Base-by-base conservation (phyloP, 2,329 filamentous ascomycete genomes). In the Penicillium corylophilum region DNA sequence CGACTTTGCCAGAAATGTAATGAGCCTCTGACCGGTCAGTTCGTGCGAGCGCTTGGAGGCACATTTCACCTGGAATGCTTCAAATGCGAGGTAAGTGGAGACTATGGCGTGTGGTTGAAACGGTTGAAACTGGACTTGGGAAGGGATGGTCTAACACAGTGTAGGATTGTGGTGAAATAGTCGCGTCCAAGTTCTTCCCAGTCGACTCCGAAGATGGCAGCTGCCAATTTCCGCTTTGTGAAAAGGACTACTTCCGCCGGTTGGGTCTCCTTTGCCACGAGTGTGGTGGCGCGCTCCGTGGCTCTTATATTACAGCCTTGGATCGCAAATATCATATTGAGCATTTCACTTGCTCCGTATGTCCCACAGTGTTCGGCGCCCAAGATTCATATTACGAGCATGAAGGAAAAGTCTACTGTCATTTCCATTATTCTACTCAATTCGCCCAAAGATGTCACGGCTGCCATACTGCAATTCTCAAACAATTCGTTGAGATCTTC, bases 321-420 rank as follows among this genome's bases (percentile, higher is more conserved):
- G 94, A 99, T 63, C 89, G 90, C 65, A 99, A 99, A 77, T 99
- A 99, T 73, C 94, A 96, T 73, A 95, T 99, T 61, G 93, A 97
- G 71, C 94, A 99, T 75, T 99, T 99, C 68, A 99, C 94, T 33
- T 99, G 94, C 74, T 97, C 92, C 10, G 85, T 96, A 28, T 99
- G 94, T 69, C 89, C 92, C 4, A 97, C 94, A 1, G 88, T 97
- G n/a, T 99, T 99, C 69, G 94, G 94, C 46, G 94, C 94, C 6
- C 90, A 95, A 66, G 94, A 99, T 77, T 96, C 92, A 71, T 99
- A 99, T 73, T 99, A 99, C 74, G 94, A 99, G 73, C 94, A 99
- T 67, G 92, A 96, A 65, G 88, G 90, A 59, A 88, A 90, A 64
- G 94, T 99, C 23, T 99, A 96, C 72, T 99, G 94, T 72, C 94